A percentile compares a stretch with the other conserved stretches of the same genome.
Evolutionary conservation across 352 stramenopile species (phyloP).

Genomic region (Pythium dissotocum): DNA sequence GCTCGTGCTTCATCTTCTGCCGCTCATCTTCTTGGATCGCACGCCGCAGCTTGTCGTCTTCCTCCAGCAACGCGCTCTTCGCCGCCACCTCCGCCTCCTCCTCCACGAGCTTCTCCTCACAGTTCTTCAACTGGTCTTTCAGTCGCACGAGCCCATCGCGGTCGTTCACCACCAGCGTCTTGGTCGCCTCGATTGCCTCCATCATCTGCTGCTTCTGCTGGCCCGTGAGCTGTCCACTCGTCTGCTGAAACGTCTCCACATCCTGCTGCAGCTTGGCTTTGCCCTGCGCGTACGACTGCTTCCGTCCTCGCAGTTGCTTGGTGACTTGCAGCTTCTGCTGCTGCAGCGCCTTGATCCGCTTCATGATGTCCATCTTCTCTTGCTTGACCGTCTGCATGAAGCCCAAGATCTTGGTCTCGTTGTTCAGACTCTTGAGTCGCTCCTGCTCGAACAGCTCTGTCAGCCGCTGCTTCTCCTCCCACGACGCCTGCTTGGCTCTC

Average conservation of each 20-base stretch:
- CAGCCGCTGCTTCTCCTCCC: conserved; percentile 89
- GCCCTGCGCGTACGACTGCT: conserved; percentile 71
- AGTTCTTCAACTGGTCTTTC: conserved; percentile 63
- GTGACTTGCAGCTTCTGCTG: conserved; percentile 73
- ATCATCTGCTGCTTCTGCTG: conserved; percentile 65
- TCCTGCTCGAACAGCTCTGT: conserved; percentile 87
- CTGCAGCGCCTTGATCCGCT: conserved; percentile 86
- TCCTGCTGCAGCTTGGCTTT: conserved; percentile 73
- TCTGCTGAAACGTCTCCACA: conserved; percentile 79
- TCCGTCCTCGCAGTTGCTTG: conserved; percentile 72
- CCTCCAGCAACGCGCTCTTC: conserved; percentile 71
- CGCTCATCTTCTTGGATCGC: conserved; percentile 81
- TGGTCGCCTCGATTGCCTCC: conserved; percentile 58
- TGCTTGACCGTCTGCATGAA: conserved; percentile 92
- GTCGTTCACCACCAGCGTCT: conserved; percentile 58
- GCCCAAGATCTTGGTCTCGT: conserved; percentile 77
- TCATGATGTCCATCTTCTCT: conserved; percentile 91
- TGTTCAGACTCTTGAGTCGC: conserved; percentile 81
- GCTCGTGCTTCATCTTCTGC: conserved; percentile 80
- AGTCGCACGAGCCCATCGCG: conserved; percentile 56
- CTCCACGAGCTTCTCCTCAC: conserved; percentile 66
- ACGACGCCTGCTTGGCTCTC: conserved; percentile 86
- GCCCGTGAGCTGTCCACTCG: conserved; percentile 32
- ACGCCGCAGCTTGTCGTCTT: conserved; percentile 74
- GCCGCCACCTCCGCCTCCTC: conserved; percentile 73